Percentiles rank a stretch among this genome's conserved stretches.
Conservation (phyloP, 1,284 basidiomycete species). For the Cutaneotrichosporon arboriforme region DNA sequence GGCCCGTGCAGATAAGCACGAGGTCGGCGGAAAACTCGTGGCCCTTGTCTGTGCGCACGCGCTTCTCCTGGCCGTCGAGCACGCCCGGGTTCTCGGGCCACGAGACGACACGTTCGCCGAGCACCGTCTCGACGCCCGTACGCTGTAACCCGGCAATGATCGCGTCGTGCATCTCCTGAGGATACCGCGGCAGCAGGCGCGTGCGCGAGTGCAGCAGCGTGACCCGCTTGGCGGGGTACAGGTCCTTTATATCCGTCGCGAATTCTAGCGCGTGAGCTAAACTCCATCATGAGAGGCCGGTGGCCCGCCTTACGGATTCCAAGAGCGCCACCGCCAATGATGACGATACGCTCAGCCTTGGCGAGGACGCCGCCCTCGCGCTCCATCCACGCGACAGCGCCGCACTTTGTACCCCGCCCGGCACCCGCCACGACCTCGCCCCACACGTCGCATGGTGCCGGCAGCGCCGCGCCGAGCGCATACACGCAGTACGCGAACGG, state of each 20-base stretch:
- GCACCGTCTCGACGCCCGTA: constrained; percentile 47
- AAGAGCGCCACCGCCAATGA: constrained; percentile 52
- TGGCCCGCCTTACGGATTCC: constrained; percentile 47
- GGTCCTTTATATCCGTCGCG: constrained; percentile 49
- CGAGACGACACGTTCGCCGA: constrained; percentile 46
- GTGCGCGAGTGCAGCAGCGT: constrained; percentile 51
- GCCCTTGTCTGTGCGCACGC: constrained; percentile 57
- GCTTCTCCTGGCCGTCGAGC: constrained; percentile 32
- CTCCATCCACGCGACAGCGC: constrained; percentile 29
- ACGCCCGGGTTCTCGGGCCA: constrained; percentile 38
- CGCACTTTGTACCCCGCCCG: constrained; percentile 34
- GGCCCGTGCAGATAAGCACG: constrained; percentile 70
- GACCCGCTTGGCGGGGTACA: constrained; percentile 47
- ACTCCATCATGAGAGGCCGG: not conserved
- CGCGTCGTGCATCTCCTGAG: constrained; percentile 45
- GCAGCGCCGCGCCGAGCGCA: constrained; percentile 45
- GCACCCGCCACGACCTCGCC: constrained; percentile 15
- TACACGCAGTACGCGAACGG: constrained; percentile 50
- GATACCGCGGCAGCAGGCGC: constrained; percentile 49
- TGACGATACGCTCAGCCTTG: constrained; percentile 44
- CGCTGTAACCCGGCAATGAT: constrained; percentile 39
- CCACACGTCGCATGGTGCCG: constrained; percentile 47
- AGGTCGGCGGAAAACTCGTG: constrained; percentile 60
- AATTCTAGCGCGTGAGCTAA: constrained; percentile 41
- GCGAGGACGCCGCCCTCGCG: constrained; percentile 32